Conservation (phyloP, 768 basidiomycete species). For the Russula foetens region DNA sequence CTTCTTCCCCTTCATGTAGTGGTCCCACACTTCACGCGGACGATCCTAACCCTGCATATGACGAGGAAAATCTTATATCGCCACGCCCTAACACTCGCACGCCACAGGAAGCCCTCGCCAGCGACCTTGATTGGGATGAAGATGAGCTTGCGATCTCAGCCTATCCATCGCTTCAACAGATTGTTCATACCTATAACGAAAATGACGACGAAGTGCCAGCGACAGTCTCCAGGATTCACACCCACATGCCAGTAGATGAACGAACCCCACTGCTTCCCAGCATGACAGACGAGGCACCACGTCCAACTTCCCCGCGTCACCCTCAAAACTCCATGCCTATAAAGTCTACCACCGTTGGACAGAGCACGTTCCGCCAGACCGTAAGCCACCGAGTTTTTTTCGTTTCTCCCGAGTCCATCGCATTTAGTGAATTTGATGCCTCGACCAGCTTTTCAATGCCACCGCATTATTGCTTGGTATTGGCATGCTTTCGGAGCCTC, state of each 20-base stretch:
- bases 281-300: not conserved
- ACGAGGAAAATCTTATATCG: conserved; percentile 4
- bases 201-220: not conserved
- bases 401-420: not conserved
- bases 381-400: not conserved
- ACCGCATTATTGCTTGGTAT: conserved; percentile 82
- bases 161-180: not conserved
- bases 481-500: conserved; percentile 81
- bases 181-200: not conserved
- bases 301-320: not conserved
- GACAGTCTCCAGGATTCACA: not conserved
- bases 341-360: not conserved
- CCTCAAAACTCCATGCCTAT: not conserved
- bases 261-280: conserved; percentile 6
- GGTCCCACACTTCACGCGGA: not conserved
- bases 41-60: not conserved
- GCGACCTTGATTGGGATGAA: conserved; percentile 5
- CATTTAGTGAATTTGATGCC: not conserved
- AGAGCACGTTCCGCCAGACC: conserved; percentile 23
- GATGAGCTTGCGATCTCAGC: not conserved
- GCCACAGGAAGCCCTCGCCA: not conserved
- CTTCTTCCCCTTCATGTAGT: not conserved
- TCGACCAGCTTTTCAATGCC: conserved; percentile 71
- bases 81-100: not conserved
- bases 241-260: not conserved